These are phyloP conservation scores for Euphorbia celastroides DNA, from an alignment of 441 rosid genomes.

Conservation along the genomic window DNA sequence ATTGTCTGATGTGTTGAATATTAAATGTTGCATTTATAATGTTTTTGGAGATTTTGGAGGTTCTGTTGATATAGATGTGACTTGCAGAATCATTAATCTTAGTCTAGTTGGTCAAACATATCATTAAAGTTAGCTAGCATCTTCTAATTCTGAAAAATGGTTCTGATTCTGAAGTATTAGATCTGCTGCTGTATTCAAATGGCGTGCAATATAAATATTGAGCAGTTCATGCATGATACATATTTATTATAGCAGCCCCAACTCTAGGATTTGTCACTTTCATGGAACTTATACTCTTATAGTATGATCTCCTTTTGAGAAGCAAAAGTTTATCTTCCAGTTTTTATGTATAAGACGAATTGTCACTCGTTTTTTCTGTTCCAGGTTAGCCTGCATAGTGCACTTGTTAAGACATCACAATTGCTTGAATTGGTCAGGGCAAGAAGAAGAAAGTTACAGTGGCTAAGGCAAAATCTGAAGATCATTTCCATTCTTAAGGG, in stretches of 20 bases:
- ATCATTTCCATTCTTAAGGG: slow-evolving; percentile 51
- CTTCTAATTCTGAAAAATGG: background rate
- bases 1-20: background rate
- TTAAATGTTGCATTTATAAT: background rate
- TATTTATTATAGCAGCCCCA: background rate
- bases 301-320: no score
- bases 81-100: background rate
- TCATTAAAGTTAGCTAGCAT: background rate
- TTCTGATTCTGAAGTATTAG: background rate
- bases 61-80: background rate
- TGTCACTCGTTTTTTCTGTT: slow-evolving; percentile 17
- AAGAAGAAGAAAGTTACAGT: slow-evolving; percentile 55
- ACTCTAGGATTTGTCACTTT: background rate
- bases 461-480: slow-evolving; percentile 64
- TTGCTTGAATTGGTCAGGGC: slow-evolving; percentile 64
- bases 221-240: background rate
- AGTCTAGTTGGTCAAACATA: background rate
- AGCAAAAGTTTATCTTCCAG: background rate
- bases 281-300: no score
- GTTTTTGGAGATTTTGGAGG: background rate
- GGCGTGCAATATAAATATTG: background rate
- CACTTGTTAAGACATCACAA: slow-evolving; percentile 48
- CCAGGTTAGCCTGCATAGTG: slow-evolving; percentile 60
- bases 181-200: background rate
- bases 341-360: background rate